Evolutionary conservation across 306 rosid species (phyloP), one percentile per base, ranked within the genome.

Genomic region (Echinosophora koreensis): DNA sequence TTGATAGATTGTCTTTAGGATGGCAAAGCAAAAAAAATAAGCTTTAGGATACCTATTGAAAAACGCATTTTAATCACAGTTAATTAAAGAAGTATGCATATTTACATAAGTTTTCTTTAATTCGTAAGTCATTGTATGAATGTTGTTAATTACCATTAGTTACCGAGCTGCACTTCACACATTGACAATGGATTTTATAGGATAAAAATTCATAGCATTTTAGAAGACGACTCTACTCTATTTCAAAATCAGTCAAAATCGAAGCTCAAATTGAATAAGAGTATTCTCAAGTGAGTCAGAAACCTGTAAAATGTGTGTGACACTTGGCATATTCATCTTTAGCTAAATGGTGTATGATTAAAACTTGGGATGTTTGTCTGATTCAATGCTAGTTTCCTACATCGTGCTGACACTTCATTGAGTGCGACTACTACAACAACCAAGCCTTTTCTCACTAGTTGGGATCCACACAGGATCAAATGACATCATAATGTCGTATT

Each of bases 111-210:
- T 47, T 69, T 69, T 69, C 63, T 58, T 12, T 34, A 46, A n/a
- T 35, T 37, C 16, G 47, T 55, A 10, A 10, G 15, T 15, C 18
- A 22, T 37, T 64, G 46, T 16, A 55, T 42, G 47, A 16, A 39
- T 38, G 8, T 3, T 61, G 22, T 50, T 60, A 51, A 11, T 63
- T 50, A 16, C 59, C 34, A 6, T 14, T 22, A 3, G 37, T 47
- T 78, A 59, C 54, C 6, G 30, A 71, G n/a, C 38, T 78, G 69
- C 55, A 59, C 51, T 37, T 55, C n/a, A 37, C 71, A 69, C 18
- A 55, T 14, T 64, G n/a, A 39, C 39, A 50, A 46, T 73, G 54
- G 9, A 47, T 56, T 49, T 42, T 18, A 17, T 69, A 65, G 30
- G 55, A 54, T 2, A 27, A 14, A 8, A 39, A 44, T 42, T 73